phyloP scores from a whole-genome alignment of 139 green algal genomes.

The Chlamydomonas incerta region DNA sequence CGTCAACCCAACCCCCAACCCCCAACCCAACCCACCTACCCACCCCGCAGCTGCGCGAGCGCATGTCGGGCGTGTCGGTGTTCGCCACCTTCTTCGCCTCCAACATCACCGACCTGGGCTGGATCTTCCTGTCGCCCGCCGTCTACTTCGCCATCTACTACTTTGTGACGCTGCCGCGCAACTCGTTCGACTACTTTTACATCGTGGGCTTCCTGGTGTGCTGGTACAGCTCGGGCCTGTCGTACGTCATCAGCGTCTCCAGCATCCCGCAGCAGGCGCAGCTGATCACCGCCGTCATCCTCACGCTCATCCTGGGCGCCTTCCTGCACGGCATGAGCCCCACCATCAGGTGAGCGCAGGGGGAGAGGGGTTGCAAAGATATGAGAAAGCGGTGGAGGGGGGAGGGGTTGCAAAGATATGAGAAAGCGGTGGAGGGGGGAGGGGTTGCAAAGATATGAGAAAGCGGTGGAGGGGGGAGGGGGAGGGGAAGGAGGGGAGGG shows the following conservation, averaged over 20 bases:
- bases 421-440: too few species aligned
- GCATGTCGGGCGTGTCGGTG: neutral
- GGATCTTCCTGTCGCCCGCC: conserved; percentile 14
- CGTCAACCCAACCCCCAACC: neutral
- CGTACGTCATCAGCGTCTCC: conserved; percentile 11
- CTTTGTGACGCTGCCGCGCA: neutral
- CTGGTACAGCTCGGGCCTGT: neutral
- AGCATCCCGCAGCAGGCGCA: conserved; percentile 5
- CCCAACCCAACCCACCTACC: neutral
- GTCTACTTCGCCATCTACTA: conserved; percentile 18
- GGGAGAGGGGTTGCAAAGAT: too few species aligned
- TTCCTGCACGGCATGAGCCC: conserved; percentile 54
- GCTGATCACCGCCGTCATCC: conserved; percentile 50
- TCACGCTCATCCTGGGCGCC: conserved; percentile 52
- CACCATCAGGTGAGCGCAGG: neutral
- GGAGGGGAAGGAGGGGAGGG: too few species aligned
- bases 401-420: too few species aligned
- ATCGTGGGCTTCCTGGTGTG: neutral
- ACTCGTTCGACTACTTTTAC: neutral
- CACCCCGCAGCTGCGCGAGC: neutral
- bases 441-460: too few species aligned
- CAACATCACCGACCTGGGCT: conserved; percentile 1
- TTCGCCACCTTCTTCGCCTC: neutral
- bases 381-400: too few species aligned
- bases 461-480: too few species aligned